phyloP scores from a whole-genome alignment of 2,329 filamentous ascomycete genomes.

The Fusarium tuaranense region DNA sequence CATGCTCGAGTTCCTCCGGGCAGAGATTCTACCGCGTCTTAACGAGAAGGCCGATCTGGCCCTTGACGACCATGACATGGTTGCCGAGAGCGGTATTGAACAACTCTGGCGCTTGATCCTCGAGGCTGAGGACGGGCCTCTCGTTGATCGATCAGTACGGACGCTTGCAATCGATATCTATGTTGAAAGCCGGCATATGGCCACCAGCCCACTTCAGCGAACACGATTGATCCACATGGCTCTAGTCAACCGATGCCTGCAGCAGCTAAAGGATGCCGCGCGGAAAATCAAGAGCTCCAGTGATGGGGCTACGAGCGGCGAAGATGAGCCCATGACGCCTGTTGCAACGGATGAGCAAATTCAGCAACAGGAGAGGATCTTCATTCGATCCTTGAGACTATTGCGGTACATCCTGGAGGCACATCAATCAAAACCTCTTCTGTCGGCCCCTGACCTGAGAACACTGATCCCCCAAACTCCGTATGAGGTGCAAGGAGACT shows the following conservation, averaged over 20 bases:
- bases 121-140: conserved; percentile 71
- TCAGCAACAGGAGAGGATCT: conserved; percentile 66
- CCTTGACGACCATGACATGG: conserved; percentile 63
- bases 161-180: conserved; percentile 80
- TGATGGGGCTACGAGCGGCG: conserved; percentile 56
- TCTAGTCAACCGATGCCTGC: conserved; percentile 79
- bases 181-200: conserved; percentile 67
- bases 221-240: conserved; percentile 73
- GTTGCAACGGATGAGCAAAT: conserved; percentile 61
- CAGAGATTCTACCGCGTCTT: conserved; percentile 61
- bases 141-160: conserved; percentile 76
- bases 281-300: conserved; percentile 60
- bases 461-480: conserved; percentile 64
- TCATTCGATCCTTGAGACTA: conserved; percentile 76
- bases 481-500: conserved; percentile 69
- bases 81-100: conserved; percentile 69
- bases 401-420: conserved; percentile 75
- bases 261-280: conserved; percentile 75
- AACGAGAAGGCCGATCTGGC: conserved; percentile 58
- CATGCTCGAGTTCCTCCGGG: conserved; percentile 72
- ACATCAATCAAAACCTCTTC: conserved; percentile 70
- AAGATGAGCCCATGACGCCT: conserved; percentile 66
- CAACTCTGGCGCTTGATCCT: conserved; percentile 88
- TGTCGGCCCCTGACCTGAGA: conserved; percentile 68
- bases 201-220: conserved; percentile 60